phyloP scores from a whole-genome alignment of 2,329 filamentous ascomycete species.

The Penicillium sp. region DNA sequence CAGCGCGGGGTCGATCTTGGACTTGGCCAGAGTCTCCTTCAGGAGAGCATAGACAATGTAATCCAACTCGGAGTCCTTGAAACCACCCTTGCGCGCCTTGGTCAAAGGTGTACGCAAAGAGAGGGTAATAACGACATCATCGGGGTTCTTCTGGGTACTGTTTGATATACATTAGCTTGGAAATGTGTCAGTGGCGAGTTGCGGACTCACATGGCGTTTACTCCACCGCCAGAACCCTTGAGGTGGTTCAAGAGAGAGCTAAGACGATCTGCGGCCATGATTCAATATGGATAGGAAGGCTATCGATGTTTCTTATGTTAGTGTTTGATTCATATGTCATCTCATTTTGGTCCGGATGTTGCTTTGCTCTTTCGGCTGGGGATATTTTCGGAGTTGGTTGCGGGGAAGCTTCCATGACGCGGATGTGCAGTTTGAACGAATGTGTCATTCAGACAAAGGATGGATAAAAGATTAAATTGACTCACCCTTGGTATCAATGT shows the following conservation, averaged over 20 bases:
- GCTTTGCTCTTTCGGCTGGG: background rate
- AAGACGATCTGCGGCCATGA: slow-evolving; percentile 81
- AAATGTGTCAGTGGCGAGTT: slow-evolving; percentile 2
- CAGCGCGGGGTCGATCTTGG: slow-evolving; percentile 73
- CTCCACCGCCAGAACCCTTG: slow-evolving; percentile 63
- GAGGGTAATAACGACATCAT: slow-evolving; percentile 94
- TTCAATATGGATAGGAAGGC: slow-evolving; percentile 11
- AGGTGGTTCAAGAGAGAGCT: slow-evolving; percentile 85
- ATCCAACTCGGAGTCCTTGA: slow-evolving; percentile 92
- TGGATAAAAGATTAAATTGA: background rate
- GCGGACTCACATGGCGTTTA: slow-evolving; percentile 71
- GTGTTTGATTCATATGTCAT: background rate
- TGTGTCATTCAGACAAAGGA: background rate
- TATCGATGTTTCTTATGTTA: background rate
- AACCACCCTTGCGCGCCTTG: slow-evolving; percentile 86
- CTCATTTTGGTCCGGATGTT: background rate
- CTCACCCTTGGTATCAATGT: slow-evolving; percentile 13
- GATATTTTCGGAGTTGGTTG: slow-evolving; percentile 13
- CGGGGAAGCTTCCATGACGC: slow-evolving; percentile 20
- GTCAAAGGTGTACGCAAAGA: slow-evolving; percentile 84
- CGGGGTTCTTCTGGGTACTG: slow-evolving; percentile 87
- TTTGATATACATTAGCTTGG: slow-evolving; percentile 11
- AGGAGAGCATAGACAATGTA: slow-evolving; percentile 80
- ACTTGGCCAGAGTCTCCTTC: slow-evolving; percentile 69
- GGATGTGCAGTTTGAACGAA: background rate